Conservation (phyloP, 2,329 filamentous ascomycete genomes). For the Ophiostoma ips region DNA sequence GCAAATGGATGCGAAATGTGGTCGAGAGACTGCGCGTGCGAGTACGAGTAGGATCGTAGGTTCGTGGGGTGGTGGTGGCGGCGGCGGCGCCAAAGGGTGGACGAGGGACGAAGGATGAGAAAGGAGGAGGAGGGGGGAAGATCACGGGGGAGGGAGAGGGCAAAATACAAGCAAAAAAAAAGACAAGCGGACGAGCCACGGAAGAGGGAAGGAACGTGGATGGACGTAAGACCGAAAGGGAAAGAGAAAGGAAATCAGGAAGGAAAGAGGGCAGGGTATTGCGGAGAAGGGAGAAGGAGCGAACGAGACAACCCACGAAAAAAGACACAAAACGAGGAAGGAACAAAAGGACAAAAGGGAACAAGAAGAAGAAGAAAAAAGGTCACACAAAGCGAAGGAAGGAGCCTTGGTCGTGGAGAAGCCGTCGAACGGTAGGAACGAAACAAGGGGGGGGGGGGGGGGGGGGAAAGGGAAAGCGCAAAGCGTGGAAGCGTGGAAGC, state of each 20-base stretch:
- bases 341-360: no score
- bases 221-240: neutral
- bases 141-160: neutral
- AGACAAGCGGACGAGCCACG: neutral
- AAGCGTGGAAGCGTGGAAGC: neutral
- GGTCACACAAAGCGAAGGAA: neutral
- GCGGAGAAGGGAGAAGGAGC: neutral
- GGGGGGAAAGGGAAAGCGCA: neutral
- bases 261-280: neutral
- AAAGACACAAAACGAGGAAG: neutral
- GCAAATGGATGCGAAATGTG: no score
- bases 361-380: neutral
- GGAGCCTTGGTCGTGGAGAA: no score
- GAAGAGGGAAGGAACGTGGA: neutral
- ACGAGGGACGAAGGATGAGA: neutral
- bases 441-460: neutral
- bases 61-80: no score
- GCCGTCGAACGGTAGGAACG: neutral
- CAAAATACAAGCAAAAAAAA: neutral
- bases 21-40: neutral
- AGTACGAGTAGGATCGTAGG: no score
- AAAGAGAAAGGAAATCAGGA: constrained; percentile 7
- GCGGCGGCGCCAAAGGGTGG: no score
- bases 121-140: neutral
- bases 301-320: neutral